phyloP scores from a whole-genome alignment of 768 basidiomycete species.

The Lyophyllum decastes region DNA sequence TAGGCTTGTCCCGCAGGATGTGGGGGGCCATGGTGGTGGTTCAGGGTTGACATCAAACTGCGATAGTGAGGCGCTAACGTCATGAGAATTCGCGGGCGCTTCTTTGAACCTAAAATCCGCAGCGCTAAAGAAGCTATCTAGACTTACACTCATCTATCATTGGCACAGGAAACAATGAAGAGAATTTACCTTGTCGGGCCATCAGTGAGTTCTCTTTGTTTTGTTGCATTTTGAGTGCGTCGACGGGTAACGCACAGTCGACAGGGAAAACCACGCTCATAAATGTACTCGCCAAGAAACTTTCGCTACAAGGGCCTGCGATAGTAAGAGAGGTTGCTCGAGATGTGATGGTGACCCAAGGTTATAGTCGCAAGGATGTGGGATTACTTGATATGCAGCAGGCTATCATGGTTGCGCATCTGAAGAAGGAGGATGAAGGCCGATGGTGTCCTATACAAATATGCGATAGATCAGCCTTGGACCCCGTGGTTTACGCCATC shows the following conservation, averaged over 20 bases:
- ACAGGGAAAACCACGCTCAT: constrained; percentile 75
- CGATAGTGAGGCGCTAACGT: constrained; percentile 11
- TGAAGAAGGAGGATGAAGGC: constrained; percentile 41
- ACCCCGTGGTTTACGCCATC: constrained; percentile 63
- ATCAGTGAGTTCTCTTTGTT: constrained; percentile 34
- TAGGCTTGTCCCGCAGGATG: constrained; percentile 40
- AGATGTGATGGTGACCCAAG: constrained; percentile 50
- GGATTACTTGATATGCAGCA: constrained; percentile 58
- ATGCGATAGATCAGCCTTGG: constrained; percentile 66
- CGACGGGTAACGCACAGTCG: constrained; percentile 34
- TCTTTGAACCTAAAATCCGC: constrained; percentile 10
- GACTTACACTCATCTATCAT: background rate
- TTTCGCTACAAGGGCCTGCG: constrained; percentile 37
- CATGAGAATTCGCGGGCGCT: constrained; percentile 17
- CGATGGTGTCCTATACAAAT: constrained; percentile 36
- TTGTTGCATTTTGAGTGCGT: background rate
- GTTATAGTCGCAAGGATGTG: constrained; percentile 55
- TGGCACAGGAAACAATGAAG: constrained; percentile 12
- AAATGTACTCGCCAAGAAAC: constrained; percentile 43
- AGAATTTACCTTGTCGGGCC: constrained; percentile 52
- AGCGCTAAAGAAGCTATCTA: background rate
- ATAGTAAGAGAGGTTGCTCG: constrained; percentile 66
- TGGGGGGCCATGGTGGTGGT: constrained; percentile 34
- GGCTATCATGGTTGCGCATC: constrained; percentile 60
- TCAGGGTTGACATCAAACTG: constrained; percentile 5